A percentile compares a stretch with the other conserved stretches of the same genome.
These are phyloP conservation scores for Penicillium salamii DNA, from an alignment of 495 filamentous ascomycete genomes.

Conservation along the genomic window DNA sequence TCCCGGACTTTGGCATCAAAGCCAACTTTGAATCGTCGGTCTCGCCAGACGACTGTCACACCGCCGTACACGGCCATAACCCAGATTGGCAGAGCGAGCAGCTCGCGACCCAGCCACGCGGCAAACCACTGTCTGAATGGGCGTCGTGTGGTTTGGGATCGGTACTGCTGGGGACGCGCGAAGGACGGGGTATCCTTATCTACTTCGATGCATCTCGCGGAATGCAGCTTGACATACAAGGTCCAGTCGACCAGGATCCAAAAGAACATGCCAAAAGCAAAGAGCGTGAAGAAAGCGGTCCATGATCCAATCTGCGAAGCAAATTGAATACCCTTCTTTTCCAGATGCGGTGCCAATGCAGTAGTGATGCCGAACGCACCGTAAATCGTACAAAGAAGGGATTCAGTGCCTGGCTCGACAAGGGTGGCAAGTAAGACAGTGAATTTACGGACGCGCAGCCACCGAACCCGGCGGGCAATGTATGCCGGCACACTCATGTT, in stretches of 20 bases:
- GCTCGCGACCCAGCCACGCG: conserved; percentile 84
- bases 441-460: conserved; percentile 92
- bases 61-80: conserved; percentile 78
- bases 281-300: conserved; percentile 62
- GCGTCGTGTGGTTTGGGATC: conserved; percentile 37
- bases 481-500: conserved; percentile 78
- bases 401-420: conserved; percentile 93
- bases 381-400: conserved; percentile 76
- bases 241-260: conserved; percentile 78
- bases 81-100: conserved; percentile 85
- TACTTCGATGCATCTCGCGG: conserved; percentile 62
- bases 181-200: conserved; percentile 74
- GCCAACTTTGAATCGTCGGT: conserved; percentile 75
- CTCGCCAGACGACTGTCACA: conserved; percentile 81
- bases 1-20: conserved; percentile 74
- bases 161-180: conserved; percentile 42
- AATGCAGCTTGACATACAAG: conserved; percentile 71
- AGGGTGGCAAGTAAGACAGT: conserved; percentile 85
- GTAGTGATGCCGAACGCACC: conserved; percentile 77
- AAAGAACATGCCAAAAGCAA: conserved; percentile 57
- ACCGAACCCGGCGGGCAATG: conserved; percentile 78
- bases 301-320: conserved; percentile 54
- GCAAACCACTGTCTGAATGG: conserved; percentile 68
- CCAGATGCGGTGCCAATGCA: conserved; percentile 57
- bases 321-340: conserved; percentile 48